Conservation (phyloP, 1,139 yeast genomes). For the Geotrichum europaeum region DNA sequence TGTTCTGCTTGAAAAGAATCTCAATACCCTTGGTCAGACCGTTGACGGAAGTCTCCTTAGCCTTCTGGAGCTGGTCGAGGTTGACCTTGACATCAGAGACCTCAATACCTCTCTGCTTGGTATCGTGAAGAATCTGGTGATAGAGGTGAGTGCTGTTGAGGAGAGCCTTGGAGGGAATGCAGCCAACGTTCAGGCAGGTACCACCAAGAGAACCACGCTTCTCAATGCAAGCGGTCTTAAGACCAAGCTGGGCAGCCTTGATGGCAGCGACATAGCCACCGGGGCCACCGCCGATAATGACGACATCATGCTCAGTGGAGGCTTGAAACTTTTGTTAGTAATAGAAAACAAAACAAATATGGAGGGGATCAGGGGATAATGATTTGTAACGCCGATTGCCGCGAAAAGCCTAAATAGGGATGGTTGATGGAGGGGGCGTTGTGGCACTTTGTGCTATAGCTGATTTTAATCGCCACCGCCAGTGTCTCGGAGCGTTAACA, state of each 20-base stretch:
- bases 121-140: slow-evolving; percentile 83
- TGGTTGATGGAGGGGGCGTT: not conserved
- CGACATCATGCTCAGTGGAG: slow-evolving; percentile 70
- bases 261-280: slow-evolving; percentile 98
- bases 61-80: slow-evolving; percentile 75
- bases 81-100: slow-evolving; percentile 72
- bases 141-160: slow-evolving; percentile 90
- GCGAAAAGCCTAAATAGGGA: slow-evolving; percentile 3
- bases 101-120: slow-evolving; percentile 85
- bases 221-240: slow-evolving; percentile 92
- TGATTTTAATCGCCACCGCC: not conserved
- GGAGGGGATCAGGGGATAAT: not conserved
- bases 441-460: not conserved
- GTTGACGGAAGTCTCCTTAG: slow-evolving; percentile 84
- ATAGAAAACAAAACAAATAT: not conserved
- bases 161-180: slow-evolving; percentile 96
- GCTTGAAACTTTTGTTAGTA: not conserved
- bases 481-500: not conserved
- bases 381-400: not conserved
- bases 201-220: slow-evolving; percentile 97
- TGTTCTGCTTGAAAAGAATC: slow-evolving; percentile 90
- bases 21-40: slow-evolving; percentile 93
- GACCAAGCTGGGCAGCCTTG: slow-evolving; percentile 95
- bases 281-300: slow-evolving; percentile 98
- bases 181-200: slow-evolving; percentile 96